These are phyloP conservation scores for Coemansia pectinata DNA, from an alignment of 192 early-diverging fungal genomes.

Conservation along the genomic window DNA sequence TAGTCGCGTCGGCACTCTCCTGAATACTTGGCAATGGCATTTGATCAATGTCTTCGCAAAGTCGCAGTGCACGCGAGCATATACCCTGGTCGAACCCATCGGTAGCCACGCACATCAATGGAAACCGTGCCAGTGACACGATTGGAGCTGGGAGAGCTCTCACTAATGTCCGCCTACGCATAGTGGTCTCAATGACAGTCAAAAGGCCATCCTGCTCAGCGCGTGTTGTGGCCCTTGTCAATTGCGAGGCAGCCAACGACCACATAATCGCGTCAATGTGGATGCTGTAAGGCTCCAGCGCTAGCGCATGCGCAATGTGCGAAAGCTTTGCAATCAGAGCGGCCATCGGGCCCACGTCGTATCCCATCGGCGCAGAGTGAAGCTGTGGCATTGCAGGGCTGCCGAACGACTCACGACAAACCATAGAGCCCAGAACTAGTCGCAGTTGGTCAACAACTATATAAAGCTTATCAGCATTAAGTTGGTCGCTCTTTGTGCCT, in stretches of 20 bases:
- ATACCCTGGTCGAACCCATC: conserved; percentile 11
- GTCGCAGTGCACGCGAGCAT: conserved; percentile 8
- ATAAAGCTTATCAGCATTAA: neutral
- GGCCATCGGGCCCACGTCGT: neutral
- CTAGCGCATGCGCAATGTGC: neutral
- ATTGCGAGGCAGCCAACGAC: conserved; percentile 6
- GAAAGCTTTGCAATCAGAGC: neutral
- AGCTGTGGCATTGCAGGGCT: neutral
- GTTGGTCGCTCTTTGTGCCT: neutral
- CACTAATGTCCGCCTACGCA: neutral
- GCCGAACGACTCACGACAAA: neutral
- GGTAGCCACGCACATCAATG: conserved; percentile 12
- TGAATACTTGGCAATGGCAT: neutral
- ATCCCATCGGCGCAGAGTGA: neutral
- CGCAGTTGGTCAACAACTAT: conserved; percentile 6
- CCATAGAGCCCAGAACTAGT: conserved; percentile 16
- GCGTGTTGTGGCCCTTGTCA: neutral
- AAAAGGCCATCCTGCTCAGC: conserved; percentile 6
- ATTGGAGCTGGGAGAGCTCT: neutral
- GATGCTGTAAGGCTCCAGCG: neutral
- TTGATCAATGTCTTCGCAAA: conserved; percentile 18
- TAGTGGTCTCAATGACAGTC: neutral
- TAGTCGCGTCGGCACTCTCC: neutral
- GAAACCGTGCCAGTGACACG: conserved; percentile 13
- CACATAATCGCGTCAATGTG: conserved; percentile 1